Base-by-base conservation (phyloP, 192 early-diverging fungal species). In the Paraglomus brasilianum region DNA sequence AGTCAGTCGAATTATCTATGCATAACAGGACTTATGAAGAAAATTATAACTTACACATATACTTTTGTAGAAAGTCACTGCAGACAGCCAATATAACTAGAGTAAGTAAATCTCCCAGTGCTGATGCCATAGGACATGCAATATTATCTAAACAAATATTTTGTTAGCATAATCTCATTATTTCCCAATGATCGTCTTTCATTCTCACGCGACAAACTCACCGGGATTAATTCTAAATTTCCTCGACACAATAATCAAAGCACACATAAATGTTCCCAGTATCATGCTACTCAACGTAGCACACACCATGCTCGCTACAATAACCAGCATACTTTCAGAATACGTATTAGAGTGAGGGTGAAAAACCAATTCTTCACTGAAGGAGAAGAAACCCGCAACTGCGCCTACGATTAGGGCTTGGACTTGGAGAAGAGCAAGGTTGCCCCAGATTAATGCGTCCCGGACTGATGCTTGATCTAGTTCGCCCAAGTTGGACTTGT, bases 91-190 rank as follows among this genome's bases (percentile, higher is more conserved):
- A 71, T 22, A 89, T 82, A 36, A 87, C 71, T 39, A 91, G 70
- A 4, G 89, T 91, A 10, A 91, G 78, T 55, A 91, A 80, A 78
- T 91, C 89, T 22, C 89, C 89, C 66, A 91, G 75, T 6, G 83
- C 84, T 9, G 89, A 89, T 22, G 89, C 89, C 72, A 91, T 74
- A 14, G 89, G 89, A 36, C 88, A 89, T 14, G 89, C 89, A 70
- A 91, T 91, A 69, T 91, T 91, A 62, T 91, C 84, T 86, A 69
- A 24, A 11, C 5, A 24, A 24, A 5, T 15, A 19, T 38, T 42
- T 21, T 19, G 66, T 19, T 39, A 50, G 52, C 22, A 70, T 52
- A 55, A n/a, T n/a, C n/a, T n/a, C n/a, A n/a, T n/a, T n/a, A n/a
- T 30, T 24, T 22, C 36, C 9, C 8, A 41, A 59, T 42, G 30